Percentiles rank a stretch among this genome's conserved stretches.
phyloP scores from a whole-genome alignment of 2,329 filamentous ascomycete species.

The Colletotrichum orbiculare region DNA sequence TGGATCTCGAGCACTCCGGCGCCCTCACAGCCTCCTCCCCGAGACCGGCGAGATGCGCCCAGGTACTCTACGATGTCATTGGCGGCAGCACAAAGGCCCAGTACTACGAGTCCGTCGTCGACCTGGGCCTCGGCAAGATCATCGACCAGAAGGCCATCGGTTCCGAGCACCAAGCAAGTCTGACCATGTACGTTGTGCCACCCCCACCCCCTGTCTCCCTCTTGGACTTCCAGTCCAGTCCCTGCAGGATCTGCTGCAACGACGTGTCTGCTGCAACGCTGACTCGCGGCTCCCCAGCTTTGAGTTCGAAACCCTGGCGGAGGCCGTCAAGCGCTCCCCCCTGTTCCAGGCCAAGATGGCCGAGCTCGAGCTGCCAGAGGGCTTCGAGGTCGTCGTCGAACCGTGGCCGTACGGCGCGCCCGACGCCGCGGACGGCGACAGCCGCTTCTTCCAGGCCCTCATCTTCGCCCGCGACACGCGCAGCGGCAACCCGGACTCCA shows the following conservation, averaged over 20 bases:
- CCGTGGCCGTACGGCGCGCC: conserved; percentile 50
- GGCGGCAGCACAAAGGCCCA: conserved; percentile 39
- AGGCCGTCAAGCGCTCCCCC: conserved; percentile 43
- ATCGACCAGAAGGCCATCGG: conserved; percentile 43
- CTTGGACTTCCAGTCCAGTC: neutral
- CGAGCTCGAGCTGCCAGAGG: conserved; percentile 43
- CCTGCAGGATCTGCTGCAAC: neutral
- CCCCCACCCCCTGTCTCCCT: neutral
- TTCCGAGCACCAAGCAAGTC: conserved; percentile 43
- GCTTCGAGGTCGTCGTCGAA: conserved; percentile 56
- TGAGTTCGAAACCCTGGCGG: conserved; percentile 50
- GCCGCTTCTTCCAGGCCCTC: conserved; percentile 47
- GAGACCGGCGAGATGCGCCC: conserved; percentile 49
- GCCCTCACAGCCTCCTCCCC: conserved; percentile 41
- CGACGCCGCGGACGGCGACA: conserved; percentile 44
- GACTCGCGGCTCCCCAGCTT: conserved; percentile 36
- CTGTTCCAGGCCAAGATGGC: conserved; percentile 46
- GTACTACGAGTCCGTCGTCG: conserved; percentile 50
- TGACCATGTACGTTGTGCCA: conserved; percentile 43
- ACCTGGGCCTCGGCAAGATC: conserved; percentile 43
- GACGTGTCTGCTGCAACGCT: neutral
- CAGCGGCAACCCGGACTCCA: conserved; percentile 53
- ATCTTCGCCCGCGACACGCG: conserved; percentile 46
- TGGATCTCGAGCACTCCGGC: conserved; percentile 53
- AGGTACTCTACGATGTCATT: conserved; percentile 49